These are phyloP conservation scores for Colletotrichum abscissum DNA, from an alignment of 2,329 filamentous ascomycete genomes.

Conservation along the genomic window DNA sequence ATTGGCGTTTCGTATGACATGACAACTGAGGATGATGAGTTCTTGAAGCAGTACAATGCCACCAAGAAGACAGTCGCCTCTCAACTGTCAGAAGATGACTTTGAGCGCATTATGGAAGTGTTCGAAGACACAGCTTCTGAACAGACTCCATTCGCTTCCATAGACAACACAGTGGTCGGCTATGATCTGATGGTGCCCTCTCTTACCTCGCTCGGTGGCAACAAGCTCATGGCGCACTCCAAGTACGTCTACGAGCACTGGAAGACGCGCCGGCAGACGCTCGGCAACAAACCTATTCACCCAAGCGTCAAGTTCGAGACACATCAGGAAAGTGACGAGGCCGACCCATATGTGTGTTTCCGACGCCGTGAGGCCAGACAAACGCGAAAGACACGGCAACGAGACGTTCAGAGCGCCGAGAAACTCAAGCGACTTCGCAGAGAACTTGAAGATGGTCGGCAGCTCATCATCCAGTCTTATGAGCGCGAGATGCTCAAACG, in stretches of 20 bases:
- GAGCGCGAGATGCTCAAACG: constrained; percentile 84
- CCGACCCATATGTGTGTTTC: constrained; percentile 98
- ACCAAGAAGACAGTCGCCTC: constrained; percentile 70
- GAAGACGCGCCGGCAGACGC: constrained; percentile 76
- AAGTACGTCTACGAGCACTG: constrained; percentile 92
- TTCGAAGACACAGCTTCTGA: constrained; percentile 89
- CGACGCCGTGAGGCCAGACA: constrained; percentile 92
- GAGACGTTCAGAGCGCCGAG: constrained; percentile 93
- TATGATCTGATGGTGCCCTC: constrained; percentile 81
- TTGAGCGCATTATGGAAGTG: constrained; percentile 93
- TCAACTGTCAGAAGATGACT: constrained; percentile 87
- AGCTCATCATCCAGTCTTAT: constrained; percentile 81
- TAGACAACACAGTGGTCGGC: constrained; percentile 87
- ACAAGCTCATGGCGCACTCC: constrained; percentile 67
- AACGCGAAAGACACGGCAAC: constrained; percentile 91
- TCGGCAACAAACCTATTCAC: constrained; percentile 79
- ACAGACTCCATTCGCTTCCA: constrained; percentile 87
- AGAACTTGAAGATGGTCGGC: constrained; percentile 89
- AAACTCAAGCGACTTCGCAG: constrained; percentile 92
- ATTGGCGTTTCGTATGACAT: constrained; percentile 93
- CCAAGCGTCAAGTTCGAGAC: constrained; percentile 92
- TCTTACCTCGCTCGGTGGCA: constrained; percentile 63
- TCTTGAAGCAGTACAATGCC: constrained; percentile 85
- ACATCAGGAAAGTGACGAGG: constrained; percentile 92
- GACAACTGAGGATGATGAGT: constrained; percentile 89